Percentiles rank a stretch among this genome's conserved stretches.
phyloP scores from a whole-genome alignment of 129 eudicot species.

The Daucus carota region DH1_v3.0 NC_030385.2:14105501-14106000 shows the following conservation, averaged over 20 bases:
- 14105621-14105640: constrained; percentile 83
- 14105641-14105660: constrained; percentile 86
- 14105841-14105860: constrained; percentile 59
- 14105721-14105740: not conserved
- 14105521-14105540: not conserved
- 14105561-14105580: constrained; percentile 25
- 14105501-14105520: not conserved
- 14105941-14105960: not conserved
- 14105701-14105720: not conserved
- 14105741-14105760: constrained; percentile 1
- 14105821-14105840: constrained; percentile 59
- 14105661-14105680: constrained; percentile 90
- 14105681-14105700: constrained; percentile 50
- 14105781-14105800: not conserved
- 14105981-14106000: not conserved
- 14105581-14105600: constrained; percentile 74
- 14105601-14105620: constrained; percentile 75
- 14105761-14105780: not conserved
- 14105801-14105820: constrained; percentile 81
- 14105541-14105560: not conserved
- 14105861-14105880: constrained; percentile 89
- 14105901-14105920: constrained; percentile 24
- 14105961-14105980: too few relatives aligned
- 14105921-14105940: not conserved
- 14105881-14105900: constrained; percentile 76